Percentiles rank a stretch among this genome's conserved stretches.
Evolutionary conservation across 495 filamentous ascomycete species (phyloP).

Genomic region (Delitschia confertaspora): DNA sequence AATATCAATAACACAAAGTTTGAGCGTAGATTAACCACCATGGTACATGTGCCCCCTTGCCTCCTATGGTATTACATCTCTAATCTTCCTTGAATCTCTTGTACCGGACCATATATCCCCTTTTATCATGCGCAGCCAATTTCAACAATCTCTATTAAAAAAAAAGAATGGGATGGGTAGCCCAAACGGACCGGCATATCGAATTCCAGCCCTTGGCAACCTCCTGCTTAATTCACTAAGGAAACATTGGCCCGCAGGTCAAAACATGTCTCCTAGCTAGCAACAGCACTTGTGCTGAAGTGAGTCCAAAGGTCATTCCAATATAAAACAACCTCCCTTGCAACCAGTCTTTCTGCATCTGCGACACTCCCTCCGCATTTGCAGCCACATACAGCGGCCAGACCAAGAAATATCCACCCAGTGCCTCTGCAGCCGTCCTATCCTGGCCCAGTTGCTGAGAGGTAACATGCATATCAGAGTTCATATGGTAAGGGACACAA

Average conservation of each 20-base stretch:
- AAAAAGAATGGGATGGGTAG: too few species aligned
- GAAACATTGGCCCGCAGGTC: constrained; percentile 27
- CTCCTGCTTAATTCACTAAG: too few species aligned
- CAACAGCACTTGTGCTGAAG: constrained; percentile 22
- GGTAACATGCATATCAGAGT: constrained; percentile 21
- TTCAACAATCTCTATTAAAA: too few species aligned
- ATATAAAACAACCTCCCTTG: constrained; percentile 25
- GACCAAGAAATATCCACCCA: constrained; percentile 31
- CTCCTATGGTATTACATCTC: too few species aligned
- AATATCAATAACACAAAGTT: too few species aligned
- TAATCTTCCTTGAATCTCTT: too few species aligned
- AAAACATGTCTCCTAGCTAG: constrained; percentile 26
- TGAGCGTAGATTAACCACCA: too few species aligned
- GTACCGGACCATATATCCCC: too few species aligned
- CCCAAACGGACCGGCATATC: too few species aligned
- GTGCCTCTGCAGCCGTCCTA: constrained; percentile 23
- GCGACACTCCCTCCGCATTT: constrained; percentile 20
- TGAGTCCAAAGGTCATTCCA: constrained; percentile 26
- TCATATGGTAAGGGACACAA: constrained; percentile 30
- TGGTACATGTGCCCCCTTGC: too few species aligned
- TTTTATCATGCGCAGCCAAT: too few species aligned
- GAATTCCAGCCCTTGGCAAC: too few species aligned
- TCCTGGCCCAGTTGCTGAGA: constrained; percentile 24
- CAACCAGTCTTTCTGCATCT: constrained; percentile 27
- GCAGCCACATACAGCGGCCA: constrained; percentile 31